These are phyloP conservation scores for Madurella fahalii DNA, from an alignment of 2,329 filamentous ascomycete species.

Conservation along the genomic window DNA sequence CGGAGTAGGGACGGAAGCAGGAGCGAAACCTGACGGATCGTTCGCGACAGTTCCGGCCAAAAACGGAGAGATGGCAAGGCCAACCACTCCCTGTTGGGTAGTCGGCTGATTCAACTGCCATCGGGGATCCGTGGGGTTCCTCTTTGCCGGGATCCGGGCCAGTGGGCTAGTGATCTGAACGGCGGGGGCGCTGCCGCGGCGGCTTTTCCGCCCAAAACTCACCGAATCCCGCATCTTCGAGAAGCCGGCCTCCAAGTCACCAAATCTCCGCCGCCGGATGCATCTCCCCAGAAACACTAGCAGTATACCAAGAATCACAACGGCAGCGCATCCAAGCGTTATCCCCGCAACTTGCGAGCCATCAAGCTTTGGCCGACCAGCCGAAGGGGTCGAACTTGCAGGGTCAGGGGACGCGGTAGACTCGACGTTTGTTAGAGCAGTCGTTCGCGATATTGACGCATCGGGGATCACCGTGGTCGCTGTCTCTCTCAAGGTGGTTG, in stretches of 20 bases:
- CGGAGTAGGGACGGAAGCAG: slow-evolving; percentile 16
- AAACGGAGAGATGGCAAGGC: slow-evolving; percentile 16
- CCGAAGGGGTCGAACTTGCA: neutral
- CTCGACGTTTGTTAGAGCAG: slow-evolving; percentile 6
- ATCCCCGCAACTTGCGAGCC: slow-evolving; percentile 55
- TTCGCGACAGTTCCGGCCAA: neutral
- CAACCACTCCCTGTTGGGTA: neutral
- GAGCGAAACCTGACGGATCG: neutral
- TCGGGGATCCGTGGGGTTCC: slow-evolving; percentile 17
- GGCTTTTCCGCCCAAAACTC: slow-evolving; percentile 27
- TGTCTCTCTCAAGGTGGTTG: slow-evolving; percentile 31
- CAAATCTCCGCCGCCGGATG: slow-evolving; percentile 36
- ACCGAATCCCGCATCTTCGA: slow-evolving; percentile 36
- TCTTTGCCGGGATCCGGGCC: slow-evolving; percentile 25
- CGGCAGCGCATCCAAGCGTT: slow-evolving; percentile 49
- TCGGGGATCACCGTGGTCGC: slow-evolving; percentile 42
- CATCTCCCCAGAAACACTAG: slow-evolving; percentile 44
- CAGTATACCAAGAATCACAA: slow-evolving; percentile 44
- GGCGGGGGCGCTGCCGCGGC: slow-evolving; percentile 17
- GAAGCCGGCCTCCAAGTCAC: slow-evolving; percentile 37
- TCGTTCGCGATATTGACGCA: neutral
- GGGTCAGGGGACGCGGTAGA: slow-evolving; percentile 2
- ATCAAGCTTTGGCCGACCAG: slow-evolving; percentile 24
- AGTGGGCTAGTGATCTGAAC: slow-evolving; percentile 43
- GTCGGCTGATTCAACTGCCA: slow-evolving; percentile 8